Conservation (phyloP, 2,329 filamentous ascomycete species). For the Nemania serpens region DNA sequence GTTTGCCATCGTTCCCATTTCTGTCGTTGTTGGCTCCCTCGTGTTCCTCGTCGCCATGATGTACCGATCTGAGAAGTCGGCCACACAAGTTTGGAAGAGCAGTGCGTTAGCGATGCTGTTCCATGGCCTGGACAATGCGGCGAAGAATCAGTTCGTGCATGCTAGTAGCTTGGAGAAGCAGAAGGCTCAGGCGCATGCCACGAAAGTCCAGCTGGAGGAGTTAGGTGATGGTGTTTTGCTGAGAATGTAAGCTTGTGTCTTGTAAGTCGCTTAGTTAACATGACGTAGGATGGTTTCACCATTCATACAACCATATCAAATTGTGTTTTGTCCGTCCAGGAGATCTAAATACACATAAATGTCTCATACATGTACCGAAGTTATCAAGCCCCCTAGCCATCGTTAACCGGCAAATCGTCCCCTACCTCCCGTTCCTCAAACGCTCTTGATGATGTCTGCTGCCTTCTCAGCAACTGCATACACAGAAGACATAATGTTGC, state of each 20-base stretch:
- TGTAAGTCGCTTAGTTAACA: not conserved
- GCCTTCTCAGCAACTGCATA: constrained; percentile 47
- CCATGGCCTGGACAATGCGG: constrained; percentile 42
- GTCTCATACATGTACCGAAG: too few species aligned
- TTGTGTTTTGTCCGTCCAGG: too few species aligned
- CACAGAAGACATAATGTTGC: constrained; percentile 37
- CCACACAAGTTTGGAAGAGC: constrained; percentile 42
- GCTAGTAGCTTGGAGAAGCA: constrained; percentile 31
- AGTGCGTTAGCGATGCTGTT: constrained; percentile 44
- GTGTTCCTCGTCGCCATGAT: constrained; percentile 40
- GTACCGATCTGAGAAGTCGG: constrained; percentile 32
- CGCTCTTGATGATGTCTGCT: constrained; percentile 38
- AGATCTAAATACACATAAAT: too few species aligned
- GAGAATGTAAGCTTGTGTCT: not conserved
- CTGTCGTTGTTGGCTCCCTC: constrained; percentile 39
- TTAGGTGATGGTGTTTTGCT: constrained; percentile 17
- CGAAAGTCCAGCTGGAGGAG: constrained; percentile 38
- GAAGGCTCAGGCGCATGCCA: constrained; percentile 33
- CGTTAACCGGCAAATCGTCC: too few species aligned
- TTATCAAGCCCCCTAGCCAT: too few species aligned
- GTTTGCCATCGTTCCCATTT: constrained; percentile 41
- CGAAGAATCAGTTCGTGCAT: constrained; percentile 32
- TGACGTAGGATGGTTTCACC: not conserved
- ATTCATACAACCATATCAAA: too few species aligned
- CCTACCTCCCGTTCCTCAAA: not conserved